Evolutionary conservation across 2,329 filamentous ascomycete genomes (phyloP), one percentile per base, ranked within the genome.

Genomic region (Monosporascus ibericus): DNA sequence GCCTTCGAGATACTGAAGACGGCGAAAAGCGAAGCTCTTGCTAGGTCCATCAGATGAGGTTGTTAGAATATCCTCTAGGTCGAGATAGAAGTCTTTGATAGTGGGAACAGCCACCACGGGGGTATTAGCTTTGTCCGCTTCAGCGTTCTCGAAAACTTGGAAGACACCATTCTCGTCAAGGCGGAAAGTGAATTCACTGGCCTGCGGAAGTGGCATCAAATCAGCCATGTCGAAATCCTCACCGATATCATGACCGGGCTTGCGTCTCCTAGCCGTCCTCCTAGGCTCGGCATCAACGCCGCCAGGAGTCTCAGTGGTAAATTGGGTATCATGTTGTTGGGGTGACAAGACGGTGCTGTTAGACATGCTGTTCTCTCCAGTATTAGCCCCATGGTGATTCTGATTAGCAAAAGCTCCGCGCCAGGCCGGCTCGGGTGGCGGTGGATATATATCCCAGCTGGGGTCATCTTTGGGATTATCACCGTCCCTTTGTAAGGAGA

Each of bases 21-120:
- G 86, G 51, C 92, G 86, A 70, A 95, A 99, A 1, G 94, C 92
- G 70, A 97, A 97, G 65, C 91, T 96, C 73, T 99, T 99, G 70
- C 87, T 92, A 0, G 94, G 94, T 0, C 94, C 94, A 65, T 99
- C 92, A 0, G 92, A 95, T 0, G 92, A 96, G n/a, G 95, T 84
- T 53, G 87, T 85, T 49, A 95, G 77, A 53, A 97, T 86, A 22
- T 85, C 79, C 65, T 99, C 94, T 25, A 99, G 75, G 65, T 96
- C 92, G 77, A 96, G 88, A 69, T 97, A 99, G 65, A 92, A 99
- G 64, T 99, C 92, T 63, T 92, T 84, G 63, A 97, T 83, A 5
- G 90, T 95, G 1, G 94, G 94, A n/a, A 97, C 88, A 46, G 84
- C 78, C 48, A 96, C 80, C 17, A 91, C 82, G 0, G 92, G 91